Conservation (phyloP, 129 eudicot genomes). For the Tagetes patula region DNA sequence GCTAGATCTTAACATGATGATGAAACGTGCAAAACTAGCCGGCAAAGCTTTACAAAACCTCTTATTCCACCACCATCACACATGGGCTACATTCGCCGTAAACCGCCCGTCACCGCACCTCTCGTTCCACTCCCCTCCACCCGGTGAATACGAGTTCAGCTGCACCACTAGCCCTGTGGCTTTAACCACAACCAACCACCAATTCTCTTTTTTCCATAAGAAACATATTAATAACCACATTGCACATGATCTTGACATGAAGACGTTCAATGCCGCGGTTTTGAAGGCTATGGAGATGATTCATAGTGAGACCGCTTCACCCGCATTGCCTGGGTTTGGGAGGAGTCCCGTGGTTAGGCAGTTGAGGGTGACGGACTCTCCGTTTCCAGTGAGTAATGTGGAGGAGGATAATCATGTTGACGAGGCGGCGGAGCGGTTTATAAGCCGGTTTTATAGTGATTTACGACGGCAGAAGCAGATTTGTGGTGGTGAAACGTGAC, state of each 20-base stretch:
- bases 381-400: constrained; percentile 46
- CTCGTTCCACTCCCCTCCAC: constrained; percentile 25
- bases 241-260: constrained; percentile 13
- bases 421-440: constrained; percentile 64
- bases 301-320: constrained; percentile 46
- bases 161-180: constrained; percentile 52
- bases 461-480: constrained; percentile 47
- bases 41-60: constrained; percentile 58
- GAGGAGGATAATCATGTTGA: constrained; percentile 40
- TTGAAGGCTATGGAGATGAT: constrained; percentile 51
- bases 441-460: constrained; percentile 48
- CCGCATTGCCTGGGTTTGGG: constrained; percentile 65
- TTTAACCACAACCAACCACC: constrained; percentile 7
- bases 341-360: constrained; percentile 62
- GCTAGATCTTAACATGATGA: constrained; percentile 55
- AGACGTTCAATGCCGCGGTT: constrained; percentile 31
- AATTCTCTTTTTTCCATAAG: constrained; percentile 37
- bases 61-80: constrained; percentile 55
- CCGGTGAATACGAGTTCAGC: constrained; percentile 63
- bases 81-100: constrained; percentile 27
- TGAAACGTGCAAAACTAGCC: constrained; percentile 65
- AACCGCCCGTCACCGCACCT: constrained; percentile 28
- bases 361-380: constrained; percentile 73
- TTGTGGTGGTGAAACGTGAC: not conserved
- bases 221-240: constrained; percentile 29